Percentiles rank a stretch among this genome's conserved stretches.
Conservation (phyloP, 2,329 filamentous ascomycete genomes). For the Ceratocystis cubensis region DNA sequence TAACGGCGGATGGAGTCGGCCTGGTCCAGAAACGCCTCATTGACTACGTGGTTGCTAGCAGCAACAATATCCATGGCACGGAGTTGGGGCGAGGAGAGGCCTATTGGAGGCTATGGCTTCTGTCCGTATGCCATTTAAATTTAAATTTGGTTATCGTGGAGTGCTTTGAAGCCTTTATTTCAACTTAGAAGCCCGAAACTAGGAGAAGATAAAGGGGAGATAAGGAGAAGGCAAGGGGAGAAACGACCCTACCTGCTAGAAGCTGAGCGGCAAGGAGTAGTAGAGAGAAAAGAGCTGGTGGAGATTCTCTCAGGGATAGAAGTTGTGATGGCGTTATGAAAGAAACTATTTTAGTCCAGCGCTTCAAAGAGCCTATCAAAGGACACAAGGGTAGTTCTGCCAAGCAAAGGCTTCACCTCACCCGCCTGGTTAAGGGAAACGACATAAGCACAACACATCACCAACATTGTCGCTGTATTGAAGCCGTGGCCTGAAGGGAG, state of each 20-base stretch:
- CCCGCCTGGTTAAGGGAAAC: neutral
- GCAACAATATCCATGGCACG: neutral
- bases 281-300: neutral
- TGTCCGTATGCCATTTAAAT: neutral
- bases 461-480: neutral
- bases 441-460: neutral
- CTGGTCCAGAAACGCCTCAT: conserved; percentile 3
- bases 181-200: neutral
- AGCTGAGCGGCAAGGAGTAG: neutral
- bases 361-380: neutral
- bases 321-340: neutral
- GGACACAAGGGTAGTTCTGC: neutral
- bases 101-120: neutral
- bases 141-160: neutral
- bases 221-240: neutral
- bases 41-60: neutral
- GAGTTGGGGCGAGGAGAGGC: neutral
- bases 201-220: neutral
- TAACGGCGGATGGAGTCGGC: neutral
- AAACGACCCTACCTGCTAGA: neutral
- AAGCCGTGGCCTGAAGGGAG: neutral
- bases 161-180: neutral
- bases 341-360: neutral
- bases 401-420: neutral
- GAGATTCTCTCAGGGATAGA: neutral